Base-by-base conservation (phyloP, 768 basidiomycete genomes). In the Strobilomyces dryophilus region DNA sequence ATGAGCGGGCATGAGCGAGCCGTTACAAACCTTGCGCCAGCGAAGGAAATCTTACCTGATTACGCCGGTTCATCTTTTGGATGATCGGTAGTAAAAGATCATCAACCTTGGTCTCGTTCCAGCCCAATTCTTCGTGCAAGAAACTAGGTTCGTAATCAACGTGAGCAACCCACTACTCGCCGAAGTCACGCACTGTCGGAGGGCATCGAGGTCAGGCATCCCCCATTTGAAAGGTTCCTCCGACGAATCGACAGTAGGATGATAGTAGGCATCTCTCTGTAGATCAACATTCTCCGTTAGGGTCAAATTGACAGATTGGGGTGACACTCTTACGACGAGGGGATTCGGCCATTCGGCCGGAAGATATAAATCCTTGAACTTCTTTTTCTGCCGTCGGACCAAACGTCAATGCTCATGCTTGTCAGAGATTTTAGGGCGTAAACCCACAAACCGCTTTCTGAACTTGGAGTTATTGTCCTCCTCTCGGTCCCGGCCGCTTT, bases 201-300 rank as follows among this genome's bases (percentile, higher is more conserved):
- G 79, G 3, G 87, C 94, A 64, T 97, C 92, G 2, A 99, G 81
- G 66, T 98, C 97, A n/a, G 95, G 92, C 56, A 94, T 74, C 5
- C 92, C 94, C 95, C 95, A 99, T 62, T 92, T 91, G 68, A 99
- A 98, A 0, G 89, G 85, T 57, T 98, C 95, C 51, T 93, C 86
- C 1, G 93, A 95, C 36, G 83, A 81, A 65, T 98, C 94, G 8
- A 95, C 89, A 0, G 85, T 81, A 0, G 95, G 95, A 63, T 93
- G 84, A 64, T 89, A 89, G 69, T 99, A 99, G 9, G 92, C 95
- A 54, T 95, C 92, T 53, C 89, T 76, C 93, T 97, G 64, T 17
- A 31, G 37, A 52, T 44, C 35, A 49, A 27, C 44, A 35, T 36
- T 18, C 24, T 55, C 45, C 42, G 21, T 47, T 31, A 52, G 46